These are phyloP conservation scores for Bathelium albidoporum DNA, from an alignment of 495 filamentous ascomycete species.

Conservation along the genomic window DNA sequence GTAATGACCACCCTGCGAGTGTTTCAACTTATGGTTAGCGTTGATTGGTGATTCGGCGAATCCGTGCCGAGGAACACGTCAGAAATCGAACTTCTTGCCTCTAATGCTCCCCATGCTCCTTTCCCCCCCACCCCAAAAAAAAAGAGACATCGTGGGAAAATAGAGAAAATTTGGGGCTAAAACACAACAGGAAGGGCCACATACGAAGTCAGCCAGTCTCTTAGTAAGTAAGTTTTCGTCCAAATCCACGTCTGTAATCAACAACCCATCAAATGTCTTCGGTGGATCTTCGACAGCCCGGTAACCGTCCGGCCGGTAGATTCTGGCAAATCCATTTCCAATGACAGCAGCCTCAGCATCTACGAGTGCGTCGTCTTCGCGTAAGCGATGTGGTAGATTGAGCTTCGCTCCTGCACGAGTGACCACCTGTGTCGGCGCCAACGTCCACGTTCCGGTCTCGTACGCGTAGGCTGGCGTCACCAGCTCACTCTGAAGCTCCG, in stretches of 20 bases:
- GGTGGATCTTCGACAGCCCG: not conserved
- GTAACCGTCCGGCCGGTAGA: not conserved
- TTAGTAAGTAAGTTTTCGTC: not conserved
- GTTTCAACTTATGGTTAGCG: not conserved
- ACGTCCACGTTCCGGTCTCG: not conserved
- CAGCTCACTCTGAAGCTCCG: constrained; percentile 1
- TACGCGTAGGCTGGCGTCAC: not conserved
- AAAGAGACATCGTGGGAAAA: not conserved
- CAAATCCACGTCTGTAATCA: not conserved
- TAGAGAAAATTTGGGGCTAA: not conserved
- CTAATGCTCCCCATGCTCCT: no score
- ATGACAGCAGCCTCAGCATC: not conserved
- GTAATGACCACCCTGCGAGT: constrained; percentile 4
- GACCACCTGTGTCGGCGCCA: not conserved
- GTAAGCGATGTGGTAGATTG: not conserved
- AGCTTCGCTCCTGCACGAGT: constrained; percentile 1
- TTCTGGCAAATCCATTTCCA: not conserved
- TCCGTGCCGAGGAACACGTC: not conserved
- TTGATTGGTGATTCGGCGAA: not conserved
- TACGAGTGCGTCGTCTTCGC: not conserved
- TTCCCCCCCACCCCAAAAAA: not conserved
- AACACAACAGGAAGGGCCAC: not conserved
- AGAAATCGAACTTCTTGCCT: not conserved
- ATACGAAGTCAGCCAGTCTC: not conserved
- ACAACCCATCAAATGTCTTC: not conserved